Conservation (phyloP, 345 rosid species). For the Turnera subulata region DNA sequence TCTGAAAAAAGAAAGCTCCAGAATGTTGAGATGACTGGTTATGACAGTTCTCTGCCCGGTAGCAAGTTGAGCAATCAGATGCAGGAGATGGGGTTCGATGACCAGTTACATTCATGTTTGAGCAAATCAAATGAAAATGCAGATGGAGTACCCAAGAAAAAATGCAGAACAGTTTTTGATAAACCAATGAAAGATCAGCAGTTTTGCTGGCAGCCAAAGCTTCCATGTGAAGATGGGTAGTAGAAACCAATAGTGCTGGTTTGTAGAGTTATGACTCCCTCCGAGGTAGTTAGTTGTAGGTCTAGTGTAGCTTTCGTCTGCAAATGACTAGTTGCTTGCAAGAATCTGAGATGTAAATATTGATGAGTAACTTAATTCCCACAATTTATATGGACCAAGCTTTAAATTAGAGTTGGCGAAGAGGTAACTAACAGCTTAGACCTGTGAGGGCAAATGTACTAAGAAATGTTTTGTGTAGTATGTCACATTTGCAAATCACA, state of each 20-base stretch:
- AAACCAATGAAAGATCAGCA: slow-evolving; percentile 27
- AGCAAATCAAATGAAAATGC: slow-evolving; percentile 13
- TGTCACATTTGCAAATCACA: no score
- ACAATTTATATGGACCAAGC: no score
- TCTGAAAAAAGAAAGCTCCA: slow-evolving; percentile 9
- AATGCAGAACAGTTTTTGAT: slow-evolving; percentile 33
- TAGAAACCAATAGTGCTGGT: slow-evolving; percentile 22
- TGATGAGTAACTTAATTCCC: no score
- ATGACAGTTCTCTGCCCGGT: slow-evolving; percentile 26
- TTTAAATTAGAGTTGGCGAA: no score
- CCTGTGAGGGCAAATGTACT: no score
- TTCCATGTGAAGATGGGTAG: slow-evolving; percentile 21
- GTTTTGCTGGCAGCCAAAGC: slow-evolving; percentile 32
- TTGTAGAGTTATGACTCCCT: slow-evolving; percentile 1
- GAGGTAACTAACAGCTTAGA: no score
- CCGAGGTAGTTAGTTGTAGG: background rate
- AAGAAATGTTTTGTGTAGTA: no score
- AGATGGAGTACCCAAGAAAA: slow-evolving; percentile 24
- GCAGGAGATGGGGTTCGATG: slow-evolving; percentile 7
- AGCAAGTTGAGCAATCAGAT: slow-evolving; percentile 19
- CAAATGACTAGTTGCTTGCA: slow-evolving; percentile 20
- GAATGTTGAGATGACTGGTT: slow-evolving; percentile 16
- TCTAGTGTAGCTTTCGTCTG: slow-evolving; percentile 5
- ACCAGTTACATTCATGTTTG: slow-evolving; percentile 16
- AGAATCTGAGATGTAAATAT: slow-evolving; percentile 29